These are phyloP conservation scores for Nadsonia starkeyi-henricii DNA, from an alignment of 1,139 yeast species.

Conservation along the genomic window DNA sequence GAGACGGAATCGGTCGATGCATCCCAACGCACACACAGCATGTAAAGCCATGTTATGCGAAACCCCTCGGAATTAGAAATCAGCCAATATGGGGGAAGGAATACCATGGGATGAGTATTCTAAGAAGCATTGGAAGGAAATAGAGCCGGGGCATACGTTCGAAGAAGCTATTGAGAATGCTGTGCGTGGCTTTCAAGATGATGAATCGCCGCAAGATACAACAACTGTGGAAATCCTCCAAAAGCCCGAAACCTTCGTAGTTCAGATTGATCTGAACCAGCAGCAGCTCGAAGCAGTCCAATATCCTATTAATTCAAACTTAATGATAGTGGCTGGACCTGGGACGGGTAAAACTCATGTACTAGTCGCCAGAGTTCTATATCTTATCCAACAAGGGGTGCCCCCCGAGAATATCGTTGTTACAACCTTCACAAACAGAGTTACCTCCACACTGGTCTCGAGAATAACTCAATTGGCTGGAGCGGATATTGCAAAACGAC, in stretches of 20 bases:
- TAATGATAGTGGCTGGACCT: slow-evolving; percentile 80
- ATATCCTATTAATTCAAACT: neutral
- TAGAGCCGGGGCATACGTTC: too few species aligned
- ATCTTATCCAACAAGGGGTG: slow-evolving; percentile 37
- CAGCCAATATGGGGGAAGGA: neutral
- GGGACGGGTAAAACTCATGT: slow-evolving; percentile 79
- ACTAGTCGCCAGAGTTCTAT: slow-evolving; percentile 63
- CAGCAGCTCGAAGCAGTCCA: neutral
- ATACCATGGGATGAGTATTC: neutral
- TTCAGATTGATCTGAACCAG: neutral
- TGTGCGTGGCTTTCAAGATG: too few species aligned
- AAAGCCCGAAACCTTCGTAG: neutral
- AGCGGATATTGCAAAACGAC: slow-evolving; percentile 19
- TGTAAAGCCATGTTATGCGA: neutral
- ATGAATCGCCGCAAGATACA: too few species aligned
- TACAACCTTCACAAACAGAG: slow-evolving; percentile 83
- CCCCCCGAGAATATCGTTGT: slow-evolving; percentile 55
- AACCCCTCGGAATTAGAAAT: neutral
- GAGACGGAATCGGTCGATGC: neutral
- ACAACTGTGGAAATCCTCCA: too few species aligned
- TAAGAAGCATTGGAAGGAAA: neutral
- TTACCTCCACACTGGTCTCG: slow-evolving; percentile 73
- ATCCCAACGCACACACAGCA: neutral
- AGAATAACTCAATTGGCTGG: slow-evolving; percentile 28
- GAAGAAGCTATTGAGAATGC: too few species aligned